phyloP scores from a whole-genome alignment of 2,329 filamentous ascomycete species.

The Fusarium napiforme region DNA sequence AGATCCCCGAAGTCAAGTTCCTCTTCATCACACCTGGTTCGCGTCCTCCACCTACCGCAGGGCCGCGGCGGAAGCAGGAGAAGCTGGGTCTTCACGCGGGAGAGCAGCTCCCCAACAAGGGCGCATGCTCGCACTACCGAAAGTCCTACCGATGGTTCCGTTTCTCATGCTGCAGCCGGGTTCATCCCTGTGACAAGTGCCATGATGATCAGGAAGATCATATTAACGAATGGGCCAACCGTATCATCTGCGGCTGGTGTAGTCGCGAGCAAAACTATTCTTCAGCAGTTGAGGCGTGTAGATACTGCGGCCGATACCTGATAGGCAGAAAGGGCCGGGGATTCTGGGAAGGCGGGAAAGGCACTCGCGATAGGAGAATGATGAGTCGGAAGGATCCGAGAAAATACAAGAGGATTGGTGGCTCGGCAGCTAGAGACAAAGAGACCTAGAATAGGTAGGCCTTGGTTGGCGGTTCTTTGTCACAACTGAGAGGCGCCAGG shows the following conservation, averaged over 20 bases:
- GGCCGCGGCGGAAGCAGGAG: constrained; percentile 61
- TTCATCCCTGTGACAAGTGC: constrained; percentile 75
- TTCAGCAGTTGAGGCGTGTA: constrained; percentile 75
- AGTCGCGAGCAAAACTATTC: constrained; percentile 82
- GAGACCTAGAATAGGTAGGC: constrained; percentile 23
- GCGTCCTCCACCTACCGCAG: constrained; percentile 52
- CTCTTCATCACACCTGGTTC: constrained; percentile 72
- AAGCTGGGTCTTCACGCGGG: constrained; percentile 67
- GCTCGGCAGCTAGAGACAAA: constrained; percentile 34
- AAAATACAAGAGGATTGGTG: constrained; percentile 73
- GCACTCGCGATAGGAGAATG: constrained; percentile 74
- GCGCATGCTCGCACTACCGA: constrained; percentile 68
- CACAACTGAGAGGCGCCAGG: constrained; percentile 21
- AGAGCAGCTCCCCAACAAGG: constrained; percentile 63
- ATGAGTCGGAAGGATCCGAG: constrained; percentile 83
- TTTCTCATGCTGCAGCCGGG: constrained; percentile 70
- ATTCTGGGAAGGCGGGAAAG: constrained; percentile 90
- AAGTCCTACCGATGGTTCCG: constrained; percentile 72
- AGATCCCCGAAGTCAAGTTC: constrained; percentile 82
- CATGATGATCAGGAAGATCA: constrained; percentile 79
- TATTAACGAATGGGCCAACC: constrained; percentile 81
- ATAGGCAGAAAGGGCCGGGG: constrained; percentile 73
- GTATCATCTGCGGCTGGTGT: constrained; percentile 86
- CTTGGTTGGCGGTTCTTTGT: constrained; percentile 1
- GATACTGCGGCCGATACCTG: constrained; percentile 76